Evolutionary conservation across 345 rosid species (phyloP), one percentile per base, ranked within the genome.

Genomic region (Conringia planisiliqua): DNA sequence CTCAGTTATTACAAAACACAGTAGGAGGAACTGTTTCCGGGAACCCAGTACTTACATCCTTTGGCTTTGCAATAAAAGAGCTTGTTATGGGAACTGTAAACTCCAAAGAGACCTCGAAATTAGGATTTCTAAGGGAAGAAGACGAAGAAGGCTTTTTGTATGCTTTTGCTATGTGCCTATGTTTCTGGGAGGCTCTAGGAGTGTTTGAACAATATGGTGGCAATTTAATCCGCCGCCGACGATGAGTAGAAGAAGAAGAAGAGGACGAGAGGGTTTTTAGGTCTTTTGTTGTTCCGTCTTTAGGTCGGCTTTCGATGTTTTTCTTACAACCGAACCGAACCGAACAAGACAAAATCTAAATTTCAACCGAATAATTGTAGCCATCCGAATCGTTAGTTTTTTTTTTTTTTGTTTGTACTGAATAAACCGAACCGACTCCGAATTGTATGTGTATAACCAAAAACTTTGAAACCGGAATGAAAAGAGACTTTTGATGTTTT

Each of bases 31-130:
- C 33, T 18, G 60, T 26, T 44, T 44, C 7, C 14, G 33, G 14
- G 17, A 36, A 67, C 0, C n/a, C 12, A 42, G 42, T n/a, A 70
- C 80, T 70, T 70, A 70, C 80, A 76, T 76, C n/a, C 0, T 62
- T 70, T 61, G 17, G 26, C 16, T 33, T 76, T 43, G 4, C 39
- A 56, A 57, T 5, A 22, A 64, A 60, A 35, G 57, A 52, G 75
- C 42, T 76, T 10, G 35, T 62, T 27, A 5, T 69, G 57, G 30
- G 9, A 62, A 32, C n/a, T 61, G 74, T 61, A 18, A 6, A 66
- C 14, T 27, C 36, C 50, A 51, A 13, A 70, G 48, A 1, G 50
- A 24, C 0, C 9, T 5, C 27, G 16, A 46, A 46, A 27, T 9
- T 57, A 46, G 35, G 40, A 18, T 14, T 74, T 50, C 1, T 6